Percentiles rank a stretch among this genome's conserved stretches.
phyloP scores from a whole-genome alignment of 768 basidiomycete genomes.

The Suillus sp. region DNA sequence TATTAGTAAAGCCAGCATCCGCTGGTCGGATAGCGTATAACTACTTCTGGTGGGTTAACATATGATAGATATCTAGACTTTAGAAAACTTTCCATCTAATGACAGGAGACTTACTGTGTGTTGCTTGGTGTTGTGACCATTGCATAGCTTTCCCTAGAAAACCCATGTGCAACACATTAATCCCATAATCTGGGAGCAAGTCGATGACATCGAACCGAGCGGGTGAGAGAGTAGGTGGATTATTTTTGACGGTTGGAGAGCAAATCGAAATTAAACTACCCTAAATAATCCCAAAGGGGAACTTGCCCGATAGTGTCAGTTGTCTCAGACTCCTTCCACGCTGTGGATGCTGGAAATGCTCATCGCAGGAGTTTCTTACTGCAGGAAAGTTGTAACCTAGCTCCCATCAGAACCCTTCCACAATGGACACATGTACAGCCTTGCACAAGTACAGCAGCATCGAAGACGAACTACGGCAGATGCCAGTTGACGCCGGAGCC shows the following conservation, averaged over 20 bases:
- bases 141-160: background rate
- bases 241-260: background rate
- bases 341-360: slow-evolving; percentile 1
- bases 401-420: slow-evolving; percentile 12
- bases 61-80: background rate
- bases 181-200: background rate
- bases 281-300: background rate
- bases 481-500: slow-evolving; percentile 30
- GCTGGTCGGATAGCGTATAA: background rate
- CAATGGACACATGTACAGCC: background rate
- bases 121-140: background rate
- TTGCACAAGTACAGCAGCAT: background rate
- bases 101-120: background rate
- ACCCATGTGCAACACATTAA: background rate
- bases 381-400: slow-evolving; percentile 2
- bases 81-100: background rate
- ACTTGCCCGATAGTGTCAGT: background rate
- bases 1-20: background rate
- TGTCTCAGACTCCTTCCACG: slow-evolving; percentile 1
- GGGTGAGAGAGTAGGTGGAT: background rate
- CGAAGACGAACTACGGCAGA: slow-evolving; percentile 13
- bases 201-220: background rate
- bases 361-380: background rate
- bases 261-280: background rate
- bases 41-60: background rate